These are phyloP conservation scores for Sedum album DNA, from an alignment of 164 flowering plant species.

Conservation along the genomic window DNA sequence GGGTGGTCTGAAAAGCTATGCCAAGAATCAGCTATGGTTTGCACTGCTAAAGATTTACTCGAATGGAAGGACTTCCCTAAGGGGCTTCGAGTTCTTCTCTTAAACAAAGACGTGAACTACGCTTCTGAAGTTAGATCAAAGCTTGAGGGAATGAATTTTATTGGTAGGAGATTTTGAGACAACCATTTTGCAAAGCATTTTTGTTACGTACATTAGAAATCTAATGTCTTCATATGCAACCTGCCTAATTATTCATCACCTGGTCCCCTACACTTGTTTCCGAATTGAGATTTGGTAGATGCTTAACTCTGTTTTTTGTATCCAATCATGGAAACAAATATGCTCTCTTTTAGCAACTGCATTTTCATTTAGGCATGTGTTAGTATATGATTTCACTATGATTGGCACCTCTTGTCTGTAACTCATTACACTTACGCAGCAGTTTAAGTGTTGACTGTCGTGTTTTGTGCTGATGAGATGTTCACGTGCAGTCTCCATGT, in stretches of 20 bases:
- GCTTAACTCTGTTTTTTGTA: not conserved
- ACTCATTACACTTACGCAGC: not conserved
- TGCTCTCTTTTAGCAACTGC: not conserved
- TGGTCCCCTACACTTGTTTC: not conserved
- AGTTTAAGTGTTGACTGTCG: not conserved
- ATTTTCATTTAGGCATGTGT: too few species aligned
- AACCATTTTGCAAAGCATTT: not conserved
- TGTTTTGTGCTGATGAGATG: not conserved
- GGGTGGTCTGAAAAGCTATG: slow-evolving; percentile 42
- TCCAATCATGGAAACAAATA: not conserved
- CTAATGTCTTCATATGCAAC: not conserved
- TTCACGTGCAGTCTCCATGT: slow-evolving; percentile 45
- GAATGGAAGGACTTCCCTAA: slow-evolving; percentile 82
- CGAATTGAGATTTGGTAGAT: not conserved
- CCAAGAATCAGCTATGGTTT: slow-evolving; percentile 71
- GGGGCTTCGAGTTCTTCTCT: slow-evolving; percentile 75
- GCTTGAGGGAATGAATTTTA: slow-evolving; percentile 75
- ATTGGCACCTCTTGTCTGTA: too few species aligned
- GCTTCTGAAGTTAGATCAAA: slow-evolving; percentile 55
- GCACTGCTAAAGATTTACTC: slow-evolving; percentile 62
- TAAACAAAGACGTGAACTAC: slow-evolving; percentile 46
- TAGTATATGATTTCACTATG: too few species aligned
- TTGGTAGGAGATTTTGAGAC: slow-evolving; percentile 37
- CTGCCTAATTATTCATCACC: not conserved
- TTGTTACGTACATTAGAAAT: slow-evolving; percentile 9